These are phyloP conservation scores for Diplosphaera chodatii DNA, from an alignment of 139 green algal species.

Conservation along the genomic window DNA sequence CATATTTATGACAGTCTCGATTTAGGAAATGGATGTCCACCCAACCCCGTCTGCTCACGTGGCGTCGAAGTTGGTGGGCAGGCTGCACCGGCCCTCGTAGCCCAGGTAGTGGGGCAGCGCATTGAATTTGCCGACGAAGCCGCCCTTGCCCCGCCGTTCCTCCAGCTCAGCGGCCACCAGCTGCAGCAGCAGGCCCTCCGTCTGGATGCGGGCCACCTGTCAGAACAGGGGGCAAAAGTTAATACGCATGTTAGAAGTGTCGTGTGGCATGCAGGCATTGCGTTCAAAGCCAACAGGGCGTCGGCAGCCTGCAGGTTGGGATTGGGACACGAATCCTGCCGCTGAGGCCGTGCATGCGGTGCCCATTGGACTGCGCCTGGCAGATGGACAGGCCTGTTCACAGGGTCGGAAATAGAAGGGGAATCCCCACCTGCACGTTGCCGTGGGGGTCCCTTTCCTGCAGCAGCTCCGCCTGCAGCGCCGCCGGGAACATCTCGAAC, in stretches of 20 bases:
- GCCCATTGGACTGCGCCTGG: too few relatives aligned
- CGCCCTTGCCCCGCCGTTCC: slow-evolving; percentile 4
- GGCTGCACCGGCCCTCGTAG: slow-evolving; percentile 54
- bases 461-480: slow-evolving; percentile 44
- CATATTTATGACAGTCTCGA: too few relatives aligned
- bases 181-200: slow-evolving; percentile 50
- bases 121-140: slow-evolving; percentile 29
- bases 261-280: too few relatives aligned
- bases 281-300: too few relatives aligned
- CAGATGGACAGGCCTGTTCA: too few relatives aligned
- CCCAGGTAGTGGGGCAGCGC: slow-evolving; percentile 37
- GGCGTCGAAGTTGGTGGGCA: slow-evolving; percentile 65
- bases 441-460: slow-evolving; percentile 59
- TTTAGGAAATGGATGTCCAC: too few relatives aligned
- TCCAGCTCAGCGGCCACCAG: slow-evolving; percentile 27
- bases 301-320: too few relatives aligned
- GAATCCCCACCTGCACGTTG: slow-evolving; percentile 46
- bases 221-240: neutral
- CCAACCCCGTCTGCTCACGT: too few relatives aligned
- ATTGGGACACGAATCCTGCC: too few relatives aligned
- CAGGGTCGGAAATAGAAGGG: too few relatives aligned
- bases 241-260: too few relatives aligned
- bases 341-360: too few relatives aligned
- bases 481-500: slow-evolving; percentile 30
- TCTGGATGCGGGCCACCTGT: slow-evolving; percentile 37